Evolutionary conservation across 2,329 filamentous ascomycete species (phyloP).

Genomic region (Dothistroma pini): DNA sequence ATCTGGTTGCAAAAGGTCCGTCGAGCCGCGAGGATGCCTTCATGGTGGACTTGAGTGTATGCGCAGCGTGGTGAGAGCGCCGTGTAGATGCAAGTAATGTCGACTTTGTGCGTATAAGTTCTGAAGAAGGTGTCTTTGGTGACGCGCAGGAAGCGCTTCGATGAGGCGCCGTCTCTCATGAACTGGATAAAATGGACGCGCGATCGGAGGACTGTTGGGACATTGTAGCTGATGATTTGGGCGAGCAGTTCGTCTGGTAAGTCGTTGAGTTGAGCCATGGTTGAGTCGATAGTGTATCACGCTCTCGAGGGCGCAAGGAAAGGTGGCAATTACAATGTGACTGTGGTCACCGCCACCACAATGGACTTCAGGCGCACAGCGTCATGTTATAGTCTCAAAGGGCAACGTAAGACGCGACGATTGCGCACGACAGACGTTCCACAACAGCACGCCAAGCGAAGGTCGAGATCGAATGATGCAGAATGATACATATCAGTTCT

Average conservation of each 20-base stretch:
- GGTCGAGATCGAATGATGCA: not conserved
- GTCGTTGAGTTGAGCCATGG: constrained; percentile 7
- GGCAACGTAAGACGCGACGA: not conserved
- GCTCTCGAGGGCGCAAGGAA: not conserved
- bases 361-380: not conserved
- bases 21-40: not conserved
- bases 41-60: constrained; percentile 7
- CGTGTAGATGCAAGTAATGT: constrained; percentile 5
- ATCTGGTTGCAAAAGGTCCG: constrained; percentile 3
- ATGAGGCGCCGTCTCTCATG: constrained; percentile 5
- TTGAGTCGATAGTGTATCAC: not conserved
- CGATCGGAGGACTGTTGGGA: not conserved
- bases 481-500: not conserved
- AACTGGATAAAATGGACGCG: constrained; percentile 5
- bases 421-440: not conserved
- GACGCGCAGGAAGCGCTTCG: constrained; percentile 6
- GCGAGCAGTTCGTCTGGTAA: constrained; percentile 10
- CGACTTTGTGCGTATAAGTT: constrained; percentile 1
- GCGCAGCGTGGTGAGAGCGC: constrained; percentile 4
- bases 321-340: not conserved
- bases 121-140: constrained; percentile 8
- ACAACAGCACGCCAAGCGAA: not conserved
- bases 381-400: not conserved
- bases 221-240: constrained; percentile 12
- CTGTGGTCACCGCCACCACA: not conserved